Conservation (phyloP, 1,284 basidiomycete species). For the Megacollybia platyphylla region DNA sequence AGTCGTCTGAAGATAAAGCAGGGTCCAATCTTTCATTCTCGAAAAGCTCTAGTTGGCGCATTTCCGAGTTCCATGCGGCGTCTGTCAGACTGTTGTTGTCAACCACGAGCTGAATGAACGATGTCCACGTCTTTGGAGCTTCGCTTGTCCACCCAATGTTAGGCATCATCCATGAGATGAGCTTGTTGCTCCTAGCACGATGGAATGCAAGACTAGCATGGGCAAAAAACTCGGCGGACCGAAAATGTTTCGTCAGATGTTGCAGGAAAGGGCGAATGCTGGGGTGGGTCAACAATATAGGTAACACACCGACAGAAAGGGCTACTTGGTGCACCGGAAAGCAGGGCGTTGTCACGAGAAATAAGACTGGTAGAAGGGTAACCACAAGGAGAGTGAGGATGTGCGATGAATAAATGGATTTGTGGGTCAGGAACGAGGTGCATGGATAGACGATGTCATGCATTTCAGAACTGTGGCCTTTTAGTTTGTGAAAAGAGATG, state of each 20-base stretch:
- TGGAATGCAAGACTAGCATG: not conserved
- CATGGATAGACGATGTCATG: slow-evolving; percentile 22
- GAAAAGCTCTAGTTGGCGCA: slow-evolving; percentile 58
- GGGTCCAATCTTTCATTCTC: slow-evolving; percentile 59
- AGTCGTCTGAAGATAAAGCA: slow-evolving; percentile 5
- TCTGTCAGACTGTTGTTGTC: slow-evolving; percentile 59
- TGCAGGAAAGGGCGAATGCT: slow-evolving; percentile 19
- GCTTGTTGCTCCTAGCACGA: too few relatives aligned
- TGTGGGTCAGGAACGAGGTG: slow-evolving; percentile 21
- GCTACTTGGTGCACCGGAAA: slow-evolving; percentile 51
- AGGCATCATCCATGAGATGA: not conserved
- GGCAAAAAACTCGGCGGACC: not conserved
- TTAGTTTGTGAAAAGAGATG: not conserved
- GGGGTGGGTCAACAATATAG: slow-evolving; percentile 44
- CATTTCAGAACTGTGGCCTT: slow-evolving; percentile 28
- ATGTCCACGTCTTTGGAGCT: slow-evolving; percentile 10
- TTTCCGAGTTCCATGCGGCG: slow-evolving; percentile 45
- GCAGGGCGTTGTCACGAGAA: slow-evolving; percentile 32
- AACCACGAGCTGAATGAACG: slow-evolving; percentile 26
- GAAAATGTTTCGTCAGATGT: slow-evolving; percentile 12
- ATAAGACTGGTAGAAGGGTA: slow-evolving; percentile 28
- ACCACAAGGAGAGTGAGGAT: slow-evolving; percentile 34
- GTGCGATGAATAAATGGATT: slow-evolving; percentile 40
- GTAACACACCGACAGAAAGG: slow-evolving; percentile 40
- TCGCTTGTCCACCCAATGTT: not conserved